Conservation (phyloP, 75 land plant species). For the Ceratopteris richardii region DNA sequence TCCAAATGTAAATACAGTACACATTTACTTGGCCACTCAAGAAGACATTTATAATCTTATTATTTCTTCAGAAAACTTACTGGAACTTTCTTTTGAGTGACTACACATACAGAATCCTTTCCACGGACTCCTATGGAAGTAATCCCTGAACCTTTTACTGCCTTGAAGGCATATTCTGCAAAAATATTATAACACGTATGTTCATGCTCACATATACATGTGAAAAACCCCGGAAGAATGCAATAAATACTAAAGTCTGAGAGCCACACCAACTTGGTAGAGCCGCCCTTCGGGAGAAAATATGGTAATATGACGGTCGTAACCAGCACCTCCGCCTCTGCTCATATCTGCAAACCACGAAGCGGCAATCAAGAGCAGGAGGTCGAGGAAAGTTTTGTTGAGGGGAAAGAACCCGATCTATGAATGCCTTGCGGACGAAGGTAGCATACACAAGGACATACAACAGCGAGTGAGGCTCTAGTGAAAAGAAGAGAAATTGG, state of each 20-base stretch:
- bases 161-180: slow-evolving; percentile 93
- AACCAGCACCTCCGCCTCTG: slow-evolving; percentile 69
- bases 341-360: slow-evolving; percentile 13
- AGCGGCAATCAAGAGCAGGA: not conserved
- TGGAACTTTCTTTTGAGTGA: slow-evolving; percentile 97
- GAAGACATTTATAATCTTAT: too few relatives aligned
- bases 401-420: not conserved
- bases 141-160: slow-evolving; percentile 79
- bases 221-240: too few relatives aligned
- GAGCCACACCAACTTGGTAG: slow-evolving; percentile 61
- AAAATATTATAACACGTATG: not conserved
- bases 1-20: too few relatives aligned
- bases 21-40: too few relatives aligned
- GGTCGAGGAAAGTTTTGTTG: not conserved
- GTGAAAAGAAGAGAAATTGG: too few relatives aligned
- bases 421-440: not conserved
- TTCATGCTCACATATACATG: not conserved
- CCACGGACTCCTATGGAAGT: slow-evolving; percentile 97
- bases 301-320: slow-evolving; percentile 82
- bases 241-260: not conserved
- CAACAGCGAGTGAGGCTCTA: too few relatives aligned
- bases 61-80: too few relatives aligned
- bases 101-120: slow-evolving; percentile 85
- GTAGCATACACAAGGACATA: not conserved
- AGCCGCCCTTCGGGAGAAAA: slow-evolving; percentile 85